Percentiles rank a stretch among this genome's conserved stretches.
phyloP scores from a whole-genome alignment of 805 yeast species.

The Scheffersomyces ergatensis region DNA sequence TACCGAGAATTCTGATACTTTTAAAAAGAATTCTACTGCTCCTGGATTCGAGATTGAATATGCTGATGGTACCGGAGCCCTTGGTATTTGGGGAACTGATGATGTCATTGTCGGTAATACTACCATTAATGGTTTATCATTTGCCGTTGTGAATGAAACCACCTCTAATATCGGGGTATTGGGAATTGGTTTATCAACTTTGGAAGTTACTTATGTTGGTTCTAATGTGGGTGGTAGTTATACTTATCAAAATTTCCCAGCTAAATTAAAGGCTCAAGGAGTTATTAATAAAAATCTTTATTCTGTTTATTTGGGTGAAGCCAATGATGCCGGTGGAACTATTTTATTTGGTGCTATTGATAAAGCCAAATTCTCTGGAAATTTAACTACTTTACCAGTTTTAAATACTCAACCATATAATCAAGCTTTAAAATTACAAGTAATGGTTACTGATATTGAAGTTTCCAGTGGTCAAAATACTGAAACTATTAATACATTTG shows the following conservation, averaged over 20 bases:
- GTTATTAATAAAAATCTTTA: slow-evolving; percentile 29
- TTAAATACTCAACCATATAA: slow-evolving; percentile 25
- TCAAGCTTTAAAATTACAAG: slow-evolving; percentile 45
- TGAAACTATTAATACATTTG: slow-evolving; percentile 13
- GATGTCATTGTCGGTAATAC: slow-evolving; percentile 49
- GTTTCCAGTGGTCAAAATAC: slow-evolving; percentile 11
- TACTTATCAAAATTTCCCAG: slow-evolving; percentile 38
- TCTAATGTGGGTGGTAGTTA: slow-evolving; percentile 12
- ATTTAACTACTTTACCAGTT: slow-evolving; percentile 30
- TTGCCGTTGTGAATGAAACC: slow-evolving; percentile 72
- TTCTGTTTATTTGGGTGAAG: slow-evolving; percentile 34
- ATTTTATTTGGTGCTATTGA: slow-evolving; percentile 44
- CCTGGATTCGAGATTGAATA: slow-evolving; percentile 40
- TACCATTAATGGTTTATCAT: slow-evolving; percentile 49
- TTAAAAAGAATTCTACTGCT: slow-evolving; percentile 38
- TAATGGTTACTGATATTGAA: slow-evolving; percentile 42
- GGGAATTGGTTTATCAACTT: slow-evolving; percentile 68
- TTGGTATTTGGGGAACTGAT: slow-evolving; percentile 64
- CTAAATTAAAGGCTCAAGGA: slow-evolving; percentile 30
- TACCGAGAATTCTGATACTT: slow-evolving; percentile 36
- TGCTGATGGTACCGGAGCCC: slow-evolving; percentile 48
- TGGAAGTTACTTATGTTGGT: slow-evolving; percentile 55
- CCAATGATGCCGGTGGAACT: slow-evolving; percentile 24
- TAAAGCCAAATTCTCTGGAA: slow-evolving; percentile 37
- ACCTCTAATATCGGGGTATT: slow-evolving; percentile 68